Evolutionary conservation across 208 protist genomes (phyloP).

Genomic region (Acanthamoeba sp.): DNA sequence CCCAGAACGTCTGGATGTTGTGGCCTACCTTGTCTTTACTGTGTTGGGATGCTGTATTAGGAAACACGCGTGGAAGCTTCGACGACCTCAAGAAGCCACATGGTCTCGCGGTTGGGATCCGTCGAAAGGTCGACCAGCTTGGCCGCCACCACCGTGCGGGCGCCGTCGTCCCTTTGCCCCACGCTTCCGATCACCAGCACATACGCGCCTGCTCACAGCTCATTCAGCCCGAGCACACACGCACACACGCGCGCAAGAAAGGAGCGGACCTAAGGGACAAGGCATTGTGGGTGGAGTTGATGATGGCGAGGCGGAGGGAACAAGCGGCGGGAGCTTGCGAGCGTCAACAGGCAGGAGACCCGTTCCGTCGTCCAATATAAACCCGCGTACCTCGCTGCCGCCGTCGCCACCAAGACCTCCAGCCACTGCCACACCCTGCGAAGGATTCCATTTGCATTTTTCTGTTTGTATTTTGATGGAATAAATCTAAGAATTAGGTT

Average conservation of each 20-base stretch:
- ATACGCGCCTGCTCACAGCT: not conserved
- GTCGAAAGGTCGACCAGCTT: not conserved
- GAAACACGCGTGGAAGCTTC: too few relatives aligned
- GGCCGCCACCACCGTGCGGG: not conserved
- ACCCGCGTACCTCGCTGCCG: not conserved
- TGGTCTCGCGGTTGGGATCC: slow-evolving; percentile 34
- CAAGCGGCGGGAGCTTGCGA: not conserved
- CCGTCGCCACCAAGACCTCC: not conserved
- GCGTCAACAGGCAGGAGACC: not conserved
- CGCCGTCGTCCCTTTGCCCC: not conserved
- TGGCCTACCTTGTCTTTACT: too few relatives aligned
- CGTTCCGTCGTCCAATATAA: not conserved
- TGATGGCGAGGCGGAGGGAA: not conserved
- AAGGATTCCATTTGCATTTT: not conserved
- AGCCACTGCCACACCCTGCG: not conserved
- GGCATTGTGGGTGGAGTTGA: not conserved
- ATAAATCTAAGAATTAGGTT: not conserved
- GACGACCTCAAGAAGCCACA: slow-evolving; percentile 5
- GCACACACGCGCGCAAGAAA: too few relatives aligned
- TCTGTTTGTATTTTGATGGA: not conserved
- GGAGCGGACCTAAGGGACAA: not conserved
- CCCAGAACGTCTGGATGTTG: too few relatives aligned
- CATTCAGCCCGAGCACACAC: too few relatives aligned
- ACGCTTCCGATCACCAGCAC: slow-evolving; percentile 25
- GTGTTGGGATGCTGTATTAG: too few relatives aligned